These are phyloP conservation scores for Apophysomyces elegans DNA, from an alignment of 371 early-diverging fungal genomes.

Conservation along the genomic window DNA sequence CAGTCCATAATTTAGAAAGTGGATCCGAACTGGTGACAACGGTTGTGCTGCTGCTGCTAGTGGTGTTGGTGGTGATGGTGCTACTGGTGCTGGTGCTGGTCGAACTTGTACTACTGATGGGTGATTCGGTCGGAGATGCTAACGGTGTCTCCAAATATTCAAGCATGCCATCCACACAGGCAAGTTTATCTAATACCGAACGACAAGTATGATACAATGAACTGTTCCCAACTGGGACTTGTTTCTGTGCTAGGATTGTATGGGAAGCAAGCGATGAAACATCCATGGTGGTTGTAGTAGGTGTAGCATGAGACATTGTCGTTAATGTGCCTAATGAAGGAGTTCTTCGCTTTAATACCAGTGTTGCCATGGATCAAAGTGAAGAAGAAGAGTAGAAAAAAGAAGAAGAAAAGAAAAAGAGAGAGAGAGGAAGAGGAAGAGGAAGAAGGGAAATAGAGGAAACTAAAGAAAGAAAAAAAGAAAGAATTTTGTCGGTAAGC, in stretches of 20 bases:
- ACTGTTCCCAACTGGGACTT: constrained; percentile 28
- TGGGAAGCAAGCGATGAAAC: constrained; percentile 30
- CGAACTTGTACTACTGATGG: constrained; percentile 13
- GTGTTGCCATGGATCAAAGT: constrained; percentile 30
- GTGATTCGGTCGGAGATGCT: constrained; percentile 14
- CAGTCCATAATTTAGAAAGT: constrained; percentile 82
- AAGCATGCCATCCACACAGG: constrained; percentile 63
- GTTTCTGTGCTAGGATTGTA: constrained; percentile 19
- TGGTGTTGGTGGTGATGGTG: constrained; percentile 1
- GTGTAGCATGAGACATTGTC: constrained; percentile 14
- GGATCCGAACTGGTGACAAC: constrained; percentile 66
- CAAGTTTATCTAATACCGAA: constrained; percentile 62
- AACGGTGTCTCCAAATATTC: constrained; percentile 49
- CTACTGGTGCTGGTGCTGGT: constrained; percentile 35
- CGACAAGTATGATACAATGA: constrained; percentile 73
- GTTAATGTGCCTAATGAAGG: constrained; percentile 39
- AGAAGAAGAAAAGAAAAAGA: constrained; percentile 18
- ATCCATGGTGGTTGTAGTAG: constrained; percentile 19
- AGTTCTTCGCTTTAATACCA: constrained; percentile 42
- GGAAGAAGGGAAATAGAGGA: constrained; percentile 9
- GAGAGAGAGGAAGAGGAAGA: constrained; percentile 10
- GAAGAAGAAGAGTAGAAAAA: constrained; percentile 13
- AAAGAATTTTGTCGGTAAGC: not conserved
- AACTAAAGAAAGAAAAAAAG: constrained; percentile 18
- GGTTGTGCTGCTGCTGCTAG: constrained; percentile 35